Conservation (phyloP, 257 asterid genomes). For the Salvia hispanica region DNA sequence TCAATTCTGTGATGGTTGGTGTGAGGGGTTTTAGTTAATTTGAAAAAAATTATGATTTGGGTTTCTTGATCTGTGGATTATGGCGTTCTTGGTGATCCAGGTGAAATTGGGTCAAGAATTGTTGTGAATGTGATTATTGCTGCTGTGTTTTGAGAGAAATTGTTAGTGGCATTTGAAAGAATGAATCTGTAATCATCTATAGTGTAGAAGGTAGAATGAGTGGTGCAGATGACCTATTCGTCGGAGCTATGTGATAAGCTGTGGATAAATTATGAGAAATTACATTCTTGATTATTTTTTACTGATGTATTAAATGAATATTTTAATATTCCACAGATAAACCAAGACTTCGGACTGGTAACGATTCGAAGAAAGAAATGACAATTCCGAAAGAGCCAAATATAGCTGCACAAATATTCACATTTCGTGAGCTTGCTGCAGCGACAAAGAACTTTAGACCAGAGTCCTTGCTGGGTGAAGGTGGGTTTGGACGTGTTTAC, state of each 20-base stretch:
- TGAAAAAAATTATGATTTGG: not conserved
- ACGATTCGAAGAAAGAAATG: constrained; percentile 70
- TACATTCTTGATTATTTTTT: not conserved
- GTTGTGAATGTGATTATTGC: not conserved
- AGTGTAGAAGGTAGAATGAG: constrained; percentile 21
- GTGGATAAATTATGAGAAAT: not conserved
- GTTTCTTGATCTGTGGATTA: constrained; percentile 34
- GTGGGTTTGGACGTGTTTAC: constrained; percentile 96
- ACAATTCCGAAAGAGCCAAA: constrained; percentile 65
- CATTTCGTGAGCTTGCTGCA: constrained; percentile 85
- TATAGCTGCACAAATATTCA: constrained; percentile 88
- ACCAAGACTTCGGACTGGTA: constrained; percentile 55
- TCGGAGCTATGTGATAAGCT: not conserved
- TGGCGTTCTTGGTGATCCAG: constrained; percentile 32
- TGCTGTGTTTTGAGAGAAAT: not conserved
- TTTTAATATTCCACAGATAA: constrained; percentile 47
- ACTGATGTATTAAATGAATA: not conserved
- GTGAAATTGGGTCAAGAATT: not conserved
- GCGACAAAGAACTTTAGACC: constrained; percentile 81
- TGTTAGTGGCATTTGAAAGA: not conserved
- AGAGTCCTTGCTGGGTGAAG: constrained; percentile 86
- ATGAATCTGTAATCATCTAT: not conserved
- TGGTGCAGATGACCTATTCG: constrained; percentile 5
- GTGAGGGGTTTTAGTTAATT: not conserved
- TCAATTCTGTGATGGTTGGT: constrained; percentile 10